Base-by-base conservation (phyloP, 164 flowering plant genomes). In the Magnolia sinica region DNA sequence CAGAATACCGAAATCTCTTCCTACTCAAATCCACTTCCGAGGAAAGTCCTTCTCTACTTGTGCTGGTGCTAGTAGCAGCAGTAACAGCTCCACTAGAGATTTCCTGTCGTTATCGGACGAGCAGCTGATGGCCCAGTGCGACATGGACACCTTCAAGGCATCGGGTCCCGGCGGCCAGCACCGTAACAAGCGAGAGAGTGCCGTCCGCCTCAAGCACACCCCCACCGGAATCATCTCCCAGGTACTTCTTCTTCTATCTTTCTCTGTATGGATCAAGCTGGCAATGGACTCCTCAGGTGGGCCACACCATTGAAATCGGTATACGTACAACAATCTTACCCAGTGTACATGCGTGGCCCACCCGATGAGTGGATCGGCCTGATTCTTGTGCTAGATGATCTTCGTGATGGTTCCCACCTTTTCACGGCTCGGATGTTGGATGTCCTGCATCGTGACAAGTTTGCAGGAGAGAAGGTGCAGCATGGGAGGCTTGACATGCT, bases 161-260 rank as follows among this genome's bases (percentile, higher is more conserved):
- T 96, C 98, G 0, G 99, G 99, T 0, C 98, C 98, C 0, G 99
- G 99, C 0, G 98, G 99, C 13, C 98, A 96, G 82, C 99, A 96
- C 85, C 91, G 98, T 45, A 96, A 96, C 86, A 94, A 91, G 86
- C 85, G 95, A 3, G 99, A 96, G 82, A 82, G 90, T 58, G 94
- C 99, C 29, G 99, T 96, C 66, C 87, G 98, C 20, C 83, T 96
- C 82, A 91, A 91, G 85, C 99, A 96, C 75, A 81, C 86, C 7
- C 95, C 98, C 59, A 92, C 98, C 23, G 97, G 97, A 2, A 86
- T 91, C 77, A 79, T 91, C 51, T 89, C 97, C 51, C 98, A 96
- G 92, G 96, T 90, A 29, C 27, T 11, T 14, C 9, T 13, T 13
- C 8, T 18, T 20, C 22, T 51, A 13, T 23, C 67, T 1, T 37